phyloP scores from a whole-genome alignment of 169 alveolate genomes.

The Sarcocystis neurona region DNA sequence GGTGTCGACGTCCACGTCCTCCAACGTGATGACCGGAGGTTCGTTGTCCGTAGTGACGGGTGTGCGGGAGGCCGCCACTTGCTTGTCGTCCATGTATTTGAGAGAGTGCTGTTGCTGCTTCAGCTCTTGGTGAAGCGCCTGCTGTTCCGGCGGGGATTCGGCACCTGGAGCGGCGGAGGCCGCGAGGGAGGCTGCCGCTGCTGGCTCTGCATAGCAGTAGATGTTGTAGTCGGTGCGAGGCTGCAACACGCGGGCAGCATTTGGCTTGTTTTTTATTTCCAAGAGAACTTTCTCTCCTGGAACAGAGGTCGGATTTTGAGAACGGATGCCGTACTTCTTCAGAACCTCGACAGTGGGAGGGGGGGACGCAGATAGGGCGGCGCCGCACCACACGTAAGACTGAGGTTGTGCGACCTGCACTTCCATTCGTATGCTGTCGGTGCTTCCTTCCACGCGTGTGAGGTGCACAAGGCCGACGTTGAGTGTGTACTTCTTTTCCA shows the following conservation, averaged over 20 bases:
- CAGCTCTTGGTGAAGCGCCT: not conserved
- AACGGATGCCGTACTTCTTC: slow-evolving; percentile 72
- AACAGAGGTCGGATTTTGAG: slow-evolving; percentile 59
- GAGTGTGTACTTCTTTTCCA: slow-evolving; percentile 62
- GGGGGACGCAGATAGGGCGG: slow-evolving; percentile 64
- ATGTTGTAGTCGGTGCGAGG: slow-evolving; percentile 71
- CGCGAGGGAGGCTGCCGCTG: slow-evolving; percentile 13
- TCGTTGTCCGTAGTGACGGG: slow-evolving; percentile 62
- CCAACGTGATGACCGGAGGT: slow-evolving; percentile 45
- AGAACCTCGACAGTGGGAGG: slow-evolving; percentile 68
- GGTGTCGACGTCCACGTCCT: slow-evolving; percentile 22
- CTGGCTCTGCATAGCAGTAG: slow-evolving; percentile 72
- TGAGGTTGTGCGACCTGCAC: slow-evolving; percentile 61
- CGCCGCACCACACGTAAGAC: slow-evolving; percentile 74
- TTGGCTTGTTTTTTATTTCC: slow-evolving; percentile 56
- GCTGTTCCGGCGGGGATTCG: not conserved
- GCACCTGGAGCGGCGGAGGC: not conserved
- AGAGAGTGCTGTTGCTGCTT: not conserved
- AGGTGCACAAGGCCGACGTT: slow-evolving; percentile 53
- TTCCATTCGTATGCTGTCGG: slow-evolving; percentile 56
- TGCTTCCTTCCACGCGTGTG: slow-evolving; percentile 55
- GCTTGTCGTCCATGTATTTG: slow-evolving; percentile 41
- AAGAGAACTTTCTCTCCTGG: slow-evolving; percentile 49
- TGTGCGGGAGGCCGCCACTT: slow-evolving; percentile 59
- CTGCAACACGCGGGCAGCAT: slow-evolving; percentile 62